A percentile compares a stretch with the other conserved stretches of the same genome.
Evolutionary conservation across 305 asterid species (phyloP).

Genomic region (Solanum chacoense): DNA sequence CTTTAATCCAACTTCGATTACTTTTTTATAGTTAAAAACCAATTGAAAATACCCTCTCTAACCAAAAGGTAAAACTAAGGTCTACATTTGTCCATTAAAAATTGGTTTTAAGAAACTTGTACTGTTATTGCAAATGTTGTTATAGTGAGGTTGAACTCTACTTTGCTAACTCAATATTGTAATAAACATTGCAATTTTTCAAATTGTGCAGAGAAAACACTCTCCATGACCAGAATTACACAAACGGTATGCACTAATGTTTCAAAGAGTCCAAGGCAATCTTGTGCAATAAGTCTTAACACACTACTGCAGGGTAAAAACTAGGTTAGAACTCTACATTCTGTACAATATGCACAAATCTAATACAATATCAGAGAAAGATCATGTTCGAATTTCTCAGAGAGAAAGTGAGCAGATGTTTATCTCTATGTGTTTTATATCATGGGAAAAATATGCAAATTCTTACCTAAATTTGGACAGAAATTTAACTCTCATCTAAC

Average conservation of each 20-base stretch:
- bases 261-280: not conserved
- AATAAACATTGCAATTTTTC: not conserved
- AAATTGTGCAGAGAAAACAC: not conserved
- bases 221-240: not conserved
- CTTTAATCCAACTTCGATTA: no score
- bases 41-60: not conserved
- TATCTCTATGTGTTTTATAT: slow-evolving; percentile 8
- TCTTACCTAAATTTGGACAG: not conserved
- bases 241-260: not conserved
- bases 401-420: slow-evolving; percentile 9
- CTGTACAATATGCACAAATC: slow-evolving; percentile 37
- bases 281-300: not conserved
- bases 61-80: not conserved
- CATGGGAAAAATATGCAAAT: slow-evolving; percentile 11
- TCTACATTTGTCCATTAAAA: not conserved
- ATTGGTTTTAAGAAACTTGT: not conserved
- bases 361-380: slow-evolving; percentile 13
- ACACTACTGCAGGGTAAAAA: not conserved
- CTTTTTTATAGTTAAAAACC: no score
- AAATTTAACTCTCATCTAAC: slow-evolving; percentile 8
- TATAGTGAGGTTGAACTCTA: no score
- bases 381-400: slow-evolving; percentile 10
- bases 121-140: not conserved
- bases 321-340: slow-evolving; percentile 17
- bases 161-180: not conserved